Conservation (phyloP, 371 early-diverging fungal genomes). For the Sporodiniella umbellata region DNA sequence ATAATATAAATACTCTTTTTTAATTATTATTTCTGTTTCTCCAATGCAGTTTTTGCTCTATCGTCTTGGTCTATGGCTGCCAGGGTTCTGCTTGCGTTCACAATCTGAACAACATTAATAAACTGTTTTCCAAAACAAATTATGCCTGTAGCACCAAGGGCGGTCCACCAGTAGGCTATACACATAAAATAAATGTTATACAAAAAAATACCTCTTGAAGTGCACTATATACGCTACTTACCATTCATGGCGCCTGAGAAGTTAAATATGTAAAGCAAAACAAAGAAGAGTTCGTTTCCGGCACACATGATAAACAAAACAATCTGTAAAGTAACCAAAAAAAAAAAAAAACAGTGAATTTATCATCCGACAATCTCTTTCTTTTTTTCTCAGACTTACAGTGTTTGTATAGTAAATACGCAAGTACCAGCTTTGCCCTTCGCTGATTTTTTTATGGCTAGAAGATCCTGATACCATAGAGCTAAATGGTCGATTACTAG, state of each 20-base stretch:
- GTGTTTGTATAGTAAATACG: conserved; percentile 89
- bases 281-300: conserved; percentile 88
- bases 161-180: conserved; percentile 24
- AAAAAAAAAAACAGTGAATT: neutral
- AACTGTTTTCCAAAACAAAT: conserved; percentile 85
- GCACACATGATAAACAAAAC: conserved; percentile 91
- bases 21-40: conserved; percentile 11
- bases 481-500: conserved; percentile 33
- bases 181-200: neutral
- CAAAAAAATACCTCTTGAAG: neutral
- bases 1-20: neutral
- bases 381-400: conserved; percentile 25
- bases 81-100: conserved; percentile 78
- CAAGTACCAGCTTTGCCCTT: conserved; percentile 70
- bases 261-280: conserved; percentile 73
- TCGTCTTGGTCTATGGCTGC: conserved; percentile 71
- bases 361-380: conserved; percentile 4
- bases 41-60: conserved; percentile 24
- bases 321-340: conserved; percentile 43
- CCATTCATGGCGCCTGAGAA: conserved; percentile 30
- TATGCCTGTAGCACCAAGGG: conserved; percentile 63
- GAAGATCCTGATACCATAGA: conserved; percentile 83
- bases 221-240: conserved; percentile 16
- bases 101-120: conserved; percentile 89
- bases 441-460: conserved; percentile 84